These are phyloP conservation scores for Thielaviopsis cerberus DNA, from an alignment of 2,329 filamentous ascomycete genomes.

Conservation along the genomic window DNA sequence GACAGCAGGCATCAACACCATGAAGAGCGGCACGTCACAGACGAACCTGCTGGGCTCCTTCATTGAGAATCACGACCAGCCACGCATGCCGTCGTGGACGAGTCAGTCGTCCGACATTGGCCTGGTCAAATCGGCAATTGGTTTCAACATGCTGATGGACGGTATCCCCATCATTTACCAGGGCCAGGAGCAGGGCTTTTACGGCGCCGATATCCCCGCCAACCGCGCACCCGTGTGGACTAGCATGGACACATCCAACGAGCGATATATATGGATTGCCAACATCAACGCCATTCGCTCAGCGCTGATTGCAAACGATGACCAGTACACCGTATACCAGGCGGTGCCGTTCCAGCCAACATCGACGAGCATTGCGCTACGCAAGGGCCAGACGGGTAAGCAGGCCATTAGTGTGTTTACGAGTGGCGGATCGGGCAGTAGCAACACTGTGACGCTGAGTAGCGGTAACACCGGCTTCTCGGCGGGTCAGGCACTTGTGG, in stretches of 20 bases:
- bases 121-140: constrained; percentile 26
- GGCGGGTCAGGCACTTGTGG: constrained; percentile 10
- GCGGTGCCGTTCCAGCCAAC: constrained; percentile 12
- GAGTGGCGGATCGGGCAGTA: constrained; percentile 9
- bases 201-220: constrained; percentile 26
- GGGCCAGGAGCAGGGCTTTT: constrained; percentile 42
- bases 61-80: constrained; percentile 45
- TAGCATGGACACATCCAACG: constrained; percentile 8
- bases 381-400: constrained; percentile 9
- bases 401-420: constrained; percentile 12
- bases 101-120: constrained; percentile 31
- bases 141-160: constrained; percentile 19
- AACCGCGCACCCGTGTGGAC: constrained; percentile 12
- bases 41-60: constrained; percentile 32
- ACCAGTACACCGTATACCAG: constrained; percentile 9
- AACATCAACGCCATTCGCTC: constrained; percentile 8
- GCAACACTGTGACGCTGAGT: constrained; percentile 9
- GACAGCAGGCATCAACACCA: constrained; percentile 43
- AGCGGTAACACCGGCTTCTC: constrained; percentile 10
- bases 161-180: constrained; percentile 43
- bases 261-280: constrained; percentile 11
- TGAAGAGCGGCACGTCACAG: constrained; percentile 32
- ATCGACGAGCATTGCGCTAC: constrained; percentile 10
- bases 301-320: constrained; percentile 9
- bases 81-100: constrained; percentile 28